Evolutionary conservation across 169 alveolate species (phyloP).

Genomic region (Plasmodium gallinaceum): DNA sequence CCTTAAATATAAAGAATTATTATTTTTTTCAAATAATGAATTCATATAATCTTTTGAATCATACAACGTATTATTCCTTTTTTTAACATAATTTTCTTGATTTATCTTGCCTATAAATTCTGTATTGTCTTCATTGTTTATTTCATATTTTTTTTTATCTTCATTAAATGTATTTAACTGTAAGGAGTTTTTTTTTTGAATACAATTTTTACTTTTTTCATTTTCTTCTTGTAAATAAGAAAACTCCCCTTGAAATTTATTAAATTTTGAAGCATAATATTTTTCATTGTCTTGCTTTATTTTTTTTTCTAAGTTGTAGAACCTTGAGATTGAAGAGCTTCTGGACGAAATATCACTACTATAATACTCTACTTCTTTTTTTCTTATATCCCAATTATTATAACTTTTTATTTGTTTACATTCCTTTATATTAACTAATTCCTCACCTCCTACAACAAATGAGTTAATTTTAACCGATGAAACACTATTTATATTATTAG

Average conservation of each 20-base stretch:
- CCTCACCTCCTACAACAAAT: slow-evolving; percentile 69
- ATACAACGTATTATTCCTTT: not conserved
- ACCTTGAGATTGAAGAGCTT: slow-evolving; percentile 8
- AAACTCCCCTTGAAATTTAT: not conserved
- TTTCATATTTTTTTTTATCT: slow-evolving; percentile 1
- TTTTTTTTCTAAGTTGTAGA: slow-evolving; percentile 11
- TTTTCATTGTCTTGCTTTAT: slow-evolving; percentile 4
- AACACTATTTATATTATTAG: not conserved
- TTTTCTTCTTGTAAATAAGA: slow-evolving; percentile 1
- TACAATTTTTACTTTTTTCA: not conserved
- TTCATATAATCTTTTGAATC: slow-evolving; percentile 5
- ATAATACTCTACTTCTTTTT: slow-evolving; percentile 23
- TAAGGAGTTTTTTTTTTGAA: slow-evolving; percentile 6
- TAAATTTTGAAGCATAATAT: slow-evolving; percentile 12
- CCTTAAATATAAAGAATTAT: not conserved
- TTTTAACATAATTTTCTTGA: not conserved
- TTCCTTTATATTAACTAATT: slow-evolving; percentile 6
- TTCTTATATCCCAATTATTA: slow-evolving; percentile 16
- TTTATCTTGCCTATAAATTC: slow-evolving; percentile 8
- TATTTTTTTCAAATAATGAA: slow-evolving; percentile 8
- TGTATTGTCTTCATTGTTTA: not conserved
- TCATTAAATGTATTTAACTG: not conserved
- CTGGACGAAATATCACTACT: slow-evolving; percentile 37
- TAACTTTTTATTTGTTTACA: not conserved
- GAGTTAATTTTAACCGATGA: slow-evolving; percentile 68